Evolutionary conservation across 1,284 basidiomycete species (phyloP), one percentile per base, ranked within the genome.

Genomic region (Bjerkandera adusta): DNA sequence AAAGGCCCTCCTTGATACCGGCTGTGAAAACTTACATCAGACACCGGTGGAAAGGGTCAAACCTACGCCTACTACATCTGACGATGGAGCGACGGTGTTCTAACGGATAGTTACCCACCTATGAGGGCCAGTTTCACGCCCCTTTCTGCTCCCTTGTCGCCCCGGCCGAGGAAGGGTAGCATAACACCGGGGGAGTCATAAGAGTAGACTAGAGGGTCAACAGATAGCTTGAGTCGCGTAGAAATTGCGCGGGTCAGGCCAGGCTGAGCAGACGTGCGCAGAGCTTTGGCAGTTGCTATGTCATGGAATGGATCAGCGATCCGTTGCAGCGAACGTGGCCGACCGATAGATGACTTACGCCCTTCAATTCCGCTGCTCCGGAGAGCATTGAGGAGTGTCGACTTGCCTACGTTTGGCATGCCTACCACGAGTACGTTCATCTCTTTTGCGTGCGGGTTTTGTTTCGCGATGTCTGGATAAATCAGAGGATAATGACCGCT

Each of bases 361-460:
- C 92, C 92, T 51, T 81, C 75, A 25, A 96, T 89, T 3, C 95
- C 96, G 51, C 86, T 85, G 58, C 85, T 84, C 34, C 97, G 79
- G n/a, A 99, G 74, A 0, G 90, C 84, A 62, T 99, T 99, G 12
- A 99, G 71, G 42, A 99, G 68, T 3, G 92, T 94, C 22, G 93
- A 97, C 70, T 99, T 99, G 39, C 97, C 97, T 34, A 98, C 94
- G 63, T 99, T 99, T 4, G 96, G 96, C 96, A 99, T 99, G 20
- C 96, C 96, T 43, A 95, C 84, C 20, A 97, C 91, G 4, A 97
- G 76, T 6, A 97, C 83, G 60, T 93, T 92, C 53, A 91, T 69
- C 62, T 91, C 87, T 48, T 82, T 79, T 36, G 81, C 71, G 50
- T 85, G 77, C 43, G 79, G 77, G 60, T 85, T 76, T 34, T 73